Base-by-base conservation (phyloP, 192 early-diverging fungal genomes). In the Coemansia furcata region DNA sequence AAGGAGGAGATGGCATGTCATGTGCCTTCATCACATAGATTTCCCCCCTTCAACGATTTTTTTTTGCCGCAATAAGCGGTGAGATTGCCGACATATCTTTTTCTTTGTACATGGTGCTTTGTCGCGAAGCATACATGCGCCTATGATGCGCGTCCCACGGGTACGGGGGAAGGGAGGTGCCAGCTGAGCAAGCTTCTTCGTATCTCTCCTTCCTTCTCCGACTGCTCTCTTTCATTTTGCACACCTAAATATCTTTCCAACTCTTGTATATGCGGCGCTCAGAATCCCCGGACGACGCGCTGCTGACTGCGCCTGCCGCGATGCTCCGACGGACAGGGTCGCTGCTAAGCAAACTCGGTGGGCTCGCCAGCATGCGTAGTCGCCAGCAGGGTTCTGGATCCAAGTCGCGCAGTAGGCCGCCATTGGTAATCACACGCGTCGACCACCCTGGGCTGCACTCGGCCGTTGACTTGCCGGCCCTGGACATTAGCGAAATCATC, bases 401-500 rank as follows among this genome's bases (percentile, higher is more conserved):
- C 46, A 33, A 39, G 15, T 30, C 23, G 30, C 40, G 42, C 3
- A 50, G 14, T 47, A 49, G 47, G 30, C 58, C 9, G 39, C 71
- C 60, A 7, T 42, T 62, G 23, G 42, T 57, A 15, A 73, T 79
- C 47, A 73, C 72, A 17, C 65, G 71, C 12, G 62, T 79, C 26
- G 77, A 79, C 55, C 54, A 54, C 35, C 50, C 60, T 11, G 58
- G 67, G 40, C 29, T 19, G 50, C 67, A 43, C 14, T 32, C 67
- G 23, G 46, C 21, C 15, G 65, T 19, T 1, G 66, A 67, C 26
- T 32, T 69, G 49, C 75, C 66, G 11, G 49, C 66, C 26, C 70
- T 78, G 9, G 76, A 78, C 49, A 68, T 78, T 26, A 46, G 65
- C 65, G 66, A 68, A 32, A 78, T 78, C 12, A 72, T 78, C 37